A percentile compares a stretch with the other conserved stretches of the same genome.
Conservation (phyloP, 305 asterid genomes). For the Ilex paraguariensis region DNA sequence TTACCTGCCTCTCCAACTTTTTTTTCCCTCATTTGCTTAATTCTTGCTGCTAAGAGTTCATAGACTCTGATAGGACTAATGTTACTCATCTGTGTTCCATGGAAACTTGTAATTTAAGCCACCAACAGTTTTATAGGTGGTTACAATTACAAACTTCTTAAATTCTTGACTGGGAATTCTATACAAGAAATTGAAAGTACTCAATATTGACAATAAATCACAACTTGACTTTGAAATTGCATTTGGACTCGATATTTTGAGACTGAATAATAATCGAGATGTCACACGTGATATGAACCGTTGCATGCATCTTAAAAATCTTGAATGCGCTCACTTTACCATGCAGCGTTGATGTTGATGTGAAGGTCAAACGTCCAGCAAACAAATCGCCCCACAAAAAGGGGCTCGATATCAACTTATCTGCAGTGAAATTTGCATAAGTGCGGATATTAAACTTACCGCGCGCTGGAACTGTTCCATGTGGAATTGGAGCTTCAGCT, state of each 20-base stretch:
- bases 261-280: conserved; percentile 9
- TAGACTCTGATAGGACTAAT: no score
- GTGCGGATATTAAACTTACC: conserved; percentile 17
- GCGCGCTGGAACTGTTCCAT: conserved; percentile 20
- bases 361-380: conserved; percentile 14
- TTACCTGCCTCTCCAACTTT: no score
- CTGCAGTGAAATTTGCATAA: conserved; percentile 15
- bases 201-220: neutral
- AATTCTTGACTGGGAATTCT: no score
- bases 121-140: no score
- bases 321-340: conserved; percentile 22
- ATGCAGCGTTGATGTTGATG: conserved; percentile 17
- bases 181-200: no score
- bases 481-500: conserved; percentile 16
- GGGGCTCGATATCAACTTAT: conserved; percentile 11
- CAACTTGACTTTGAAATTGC: conserved; percentile 22
- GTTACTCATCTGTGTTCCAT: no score
- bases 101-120: no score
- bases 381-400: conserved; percentile 17
- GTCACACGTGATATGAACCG: conserved; percentile 18
- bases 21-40: no score
- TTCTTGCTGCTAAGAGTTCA: no score
- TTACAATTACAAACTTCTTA: no score
- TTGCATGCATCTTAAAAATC: conserved; percentile 21
- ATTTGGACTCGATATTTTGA: conserved; percentile 8